These are phyloP conservation scores for Brassica incana DNA, from an alignment of 345 rosid species.

Conservation along the genomic window DNA sequence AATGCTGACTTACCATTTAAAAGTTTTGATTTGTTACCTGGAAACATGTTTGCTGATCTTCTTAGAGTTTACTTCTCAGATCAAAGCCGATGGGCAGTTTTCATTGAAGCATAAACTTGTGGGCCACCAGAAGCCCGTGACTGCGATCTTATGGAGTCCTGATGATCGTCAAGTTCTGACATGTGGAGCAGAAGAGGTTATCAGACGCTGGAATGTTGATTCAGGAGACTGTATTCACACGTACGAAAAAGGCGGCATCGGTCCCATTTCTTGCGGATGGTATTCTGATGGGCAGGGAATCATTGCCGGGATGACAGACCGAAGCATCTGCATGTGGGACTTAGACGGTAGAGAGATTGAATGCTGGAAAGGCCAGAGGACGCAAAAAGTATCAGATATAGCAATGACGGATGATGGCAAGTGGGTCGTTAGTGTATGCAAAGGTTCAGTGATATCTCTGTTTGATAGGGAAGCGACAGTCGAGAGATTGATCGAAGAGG, in stretches of 20 bases:
- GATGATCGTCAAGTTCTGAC: constrained; percentile 65
- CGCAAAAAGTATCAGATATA: constrained; percentile 60
- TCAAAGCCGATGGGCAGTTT: constrained; percentile 46
- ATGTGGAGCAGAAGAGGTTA: constrained; percentile 64
- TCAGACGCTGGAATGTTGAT: constrained; percentile 62
- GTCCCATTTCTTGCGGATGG: constrained; percentile 75
- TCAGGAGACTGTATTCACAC: constrained; percentile 59
- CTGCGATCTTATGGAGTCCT: constrained; percentile 63
- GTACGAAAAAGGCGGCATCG: constrained; percentile 53
- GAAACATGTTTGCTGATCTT: constrained; percentile 16
- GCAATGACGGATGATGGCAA: constrained; percentile 68
- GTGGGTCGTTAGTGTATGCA: constrained; percentile 58
- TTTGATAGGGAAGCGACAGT: constrained; percentile 55
- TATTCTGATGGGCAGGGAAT: constrained; percentile 54
- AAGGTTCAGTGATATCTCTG: constrained; percentile 51
- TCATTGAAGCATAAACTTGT: constrained; percentile 52
- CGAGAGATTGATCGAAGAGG: constrained; percentile 66
- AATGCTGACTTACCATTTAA: constrained; percentile 10
- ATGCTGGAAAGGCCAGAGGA: constrained; percentile 68
- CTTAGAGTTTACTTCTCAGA: constrained; percentile 38
- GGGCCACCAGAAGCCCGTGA: constrained; percentile 60
- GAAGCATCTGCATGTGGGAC: constrained; percentile 70
- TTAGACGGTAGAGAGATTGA: constrained; percentile 66
- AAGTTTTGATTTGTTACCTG: constrained; percentile 16
- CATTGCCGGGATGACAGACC: constrained; percentile 61